Evolutionary conservation across 306 rosid genomes (phyloP).

Genomic region (Cicer pinnatifidum): DNA sequence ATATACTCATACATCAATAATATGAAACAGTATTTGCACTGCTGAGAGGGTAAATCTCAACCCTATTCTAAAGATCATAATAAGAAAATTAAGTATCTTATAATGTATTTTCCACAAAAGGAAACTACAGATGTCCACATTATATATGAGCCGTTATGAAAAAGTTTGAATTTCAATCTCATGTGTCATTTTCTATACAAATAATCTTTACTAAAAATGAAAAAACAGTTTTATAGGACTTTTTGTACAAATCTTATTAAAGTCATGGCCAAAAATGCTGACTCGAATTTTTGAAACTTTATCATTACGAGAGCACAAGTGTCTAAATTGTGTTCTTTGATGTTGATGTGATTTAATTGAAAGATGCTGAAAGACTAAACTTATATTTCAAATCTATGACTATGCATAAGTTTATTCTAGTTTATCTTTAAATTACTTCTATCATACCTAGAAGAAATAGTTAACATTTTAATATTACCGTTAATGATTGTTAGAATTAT

Average conservation of each 20-base stretch:
- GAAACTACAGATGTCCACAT: constrained; percentile 21
- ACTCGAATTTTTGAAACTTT: constrained; percentile 22
- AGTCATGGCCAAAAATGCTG: constrained; percentile 47
- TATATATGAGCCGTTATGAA: neutral
- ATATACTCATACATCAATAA: neutral
- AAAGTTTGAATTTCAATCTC: constrained; percentile 34
- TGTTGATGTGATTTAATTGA: constrained; percentile 24
- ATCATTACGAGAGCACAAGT: constrained; percentile 34
- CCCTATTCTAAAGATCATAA: constrained; percentile 11
- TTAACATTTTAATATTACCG: too few relatives aligned
- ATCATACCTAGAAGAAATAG: neutral
- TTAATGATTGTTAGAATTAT: too few relatives aligned
- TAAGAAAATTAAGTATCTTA: neutral
- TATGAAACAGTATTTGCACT: neutral
- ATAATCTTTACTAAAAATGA: neutral
- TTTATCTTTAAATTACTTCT: constrained; percentile 15
- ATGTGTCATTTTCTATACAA: constrained; percentile 25
- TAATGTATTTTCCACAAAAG: neutral
- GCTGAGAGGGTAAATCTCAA: neutral
- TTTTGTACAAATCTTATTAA: constrained; percentile 14
- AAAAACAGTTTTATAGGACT: constrained; percentile 10
- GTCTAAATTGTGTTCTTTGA: constrained; percentile 30
- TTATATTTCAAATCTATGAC: neutral
- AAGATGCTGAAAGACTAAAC: constrained; percentile 20
- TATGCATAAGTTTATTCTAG: neutral